Conservation (phyloP, 345 rosid genomes). For the Citrus maxima region DNA sequence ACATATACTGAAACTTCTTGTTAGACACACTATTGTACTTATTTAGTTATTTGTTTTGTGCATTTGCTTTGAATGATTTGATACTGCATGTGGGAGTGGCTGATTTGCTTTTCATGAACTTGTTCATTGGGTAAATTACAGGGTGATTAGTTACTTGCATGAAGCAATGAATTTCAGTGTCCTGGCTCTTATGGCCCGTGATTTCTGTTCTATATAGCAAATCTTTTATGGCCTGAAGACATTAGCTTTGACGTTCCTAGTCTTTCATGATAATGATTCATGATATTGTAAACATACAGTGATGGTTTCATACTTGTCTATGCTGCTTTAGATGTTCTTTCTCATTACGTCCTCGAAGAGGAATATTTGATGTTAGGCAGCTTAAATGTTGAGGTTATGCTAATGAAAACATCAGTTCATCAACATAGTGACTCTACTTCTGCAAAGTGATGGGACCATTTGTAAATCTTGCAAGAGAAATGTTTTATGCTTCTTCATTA, state of each 20-base stretch:
- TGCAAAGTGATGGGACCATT: background rate
- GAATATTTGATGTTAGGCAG: background rate
- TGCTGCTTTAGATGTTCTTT: background rate
- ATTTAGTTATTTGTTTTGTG: background rate
- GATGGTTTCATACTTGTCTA: background rate
- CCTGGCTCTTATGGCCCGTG: background rate
- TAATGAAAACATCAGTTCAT: background rate
- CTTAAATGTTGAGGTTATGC: background rate
- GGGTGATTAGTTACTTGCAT: background rate
- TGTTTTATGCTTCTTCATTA: background rate
- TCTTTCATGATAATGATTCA: background rate
- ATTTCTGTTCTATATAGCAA: background rate
- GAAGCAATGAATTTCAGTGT: background rate
- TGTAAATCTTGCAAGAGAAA: slow-evolving; percentile 3
- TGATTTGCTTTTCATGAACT: background rate
- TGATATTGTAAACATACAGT: background rate
- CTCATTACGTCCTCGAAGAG: background rate
- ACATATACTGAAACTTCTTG: background rate
- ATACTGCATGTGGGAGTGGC: background rate
- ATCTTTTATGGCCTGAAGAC: background rate
- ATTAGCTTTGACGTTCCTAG: background rate
- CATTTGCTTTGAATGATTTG: background rate
- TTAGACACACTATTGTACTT: background rate
- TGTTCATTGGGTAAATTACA: background rate
- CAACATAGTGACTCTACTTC: background rate